A percentile compares a stretch with the other conserved stretches of the same genome.
phyloP scores from a whole-genome alignment of 2,329 filamentous ascomycete species.

The Xylaria sp. region DNA sequence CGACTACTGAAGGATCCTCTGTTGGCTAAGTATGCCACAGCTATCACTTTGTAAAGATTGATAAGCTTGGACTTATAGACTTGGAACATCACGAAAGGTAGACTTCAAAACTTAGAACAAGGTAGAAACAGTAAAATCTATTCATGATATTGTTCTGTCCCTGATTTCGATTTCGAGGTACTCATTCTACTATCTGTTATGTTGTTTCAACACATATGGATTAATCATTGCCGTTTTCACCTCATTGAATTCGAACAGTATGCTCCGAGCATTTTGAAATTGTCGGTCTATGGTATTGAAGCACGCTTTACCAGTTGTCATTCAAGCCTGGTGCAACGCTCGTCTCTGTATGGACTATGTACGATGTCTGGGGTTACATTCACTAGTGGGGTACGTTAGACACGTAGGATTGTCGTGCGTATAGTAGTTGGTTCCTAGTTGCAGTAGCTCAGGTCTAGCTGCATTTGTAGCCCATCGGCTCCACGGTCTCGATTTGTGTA shows the following conservation, averaged over 20 bases:
- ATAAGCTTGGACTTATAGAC: neutral
- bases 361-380: neutral
- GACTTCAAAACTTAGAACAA: neutral
- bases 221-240: neutral
- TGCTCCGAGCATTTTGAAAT: neutral
- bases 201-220: neutral
- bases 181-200: neutral
- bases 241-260: neutral
- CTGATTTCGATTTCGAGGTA: neutral
- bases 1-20: conserved; percentile 48
- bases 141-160: neutral
- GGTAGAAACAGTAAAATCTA: conserved; percentile 5
- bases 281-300: neutral
- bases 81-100: conserved; percentile 5
- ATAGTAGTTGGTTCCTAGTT: conserved; percentile 11
- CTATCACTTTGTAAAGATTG: conserved; percentile 35
- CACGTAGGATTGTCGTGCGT: neutral
- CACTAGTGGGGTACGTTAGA: neutral
- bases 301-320: neutral
- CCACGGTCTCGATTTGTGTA: neutral
- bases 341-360: too few species aligned
- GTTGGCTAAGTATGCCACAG: conserved; percentile 46
- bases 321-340: neutral
- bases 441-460: conserved; percentile 14
- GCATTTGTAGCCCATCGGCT: neutral